Base-by-base conservation (phyloP, 2,329 filamentous ascomycete species). In the Fusarium tjaetaba region DNA sequence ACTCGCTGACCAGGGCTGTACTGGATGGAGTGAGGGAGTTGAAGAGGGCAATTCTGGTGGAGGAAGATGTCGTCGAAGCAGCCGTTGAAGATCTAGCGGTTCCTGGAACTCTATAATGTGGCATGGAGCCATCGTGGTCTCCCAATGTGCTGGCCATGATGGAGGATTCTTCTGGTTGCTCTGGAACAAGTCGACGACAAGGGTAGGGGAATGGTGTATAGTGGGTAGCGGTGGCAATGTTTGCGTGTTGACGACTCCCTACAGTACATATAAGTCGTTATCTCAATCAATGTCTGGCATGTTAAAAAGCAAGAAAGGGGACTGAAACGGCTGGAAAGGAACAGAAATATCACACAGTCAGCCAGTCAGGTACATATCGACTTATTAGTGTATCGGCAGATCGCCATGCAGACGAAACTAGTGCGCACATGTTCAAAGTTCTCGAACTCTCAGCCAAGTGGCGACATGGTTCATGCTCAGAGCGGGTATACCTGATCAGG, bases 1-100 rank as follows among this genome's bases (percentile, higher is more conserved):
- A 73, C 43, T 73, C 71, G 61, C 71, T 73, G 26, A 73, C 71
- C n/a, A 73, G 45, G 42, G 70, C 68, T 52, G 71, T 73, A 30
- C 70, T 71, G 41, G 70, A 63, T 30, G 71, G 71, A 11, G 68
- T 73, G 28, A 71, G 71, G 43, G 66, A 65, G 48, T 70, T 70
- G 45, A 70, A 71, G 18, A 71, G 71, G 24, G 62, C 71, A 30
- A 70, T 65, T 30, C 71, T 73, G 49, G 66, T 68, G 30, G 61
- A 71, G 49, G 71, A 70, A 28, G 66, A 67, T 5, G 66, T 62
- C 41, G 68, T 73, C 36, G 68, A 71, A 22, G 67, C 68, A 26
- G 68, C 68, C n/a, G 68, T 71, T 42, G 68, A 71, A 26, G 68
- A 71, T 14, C 68, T 57, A 22, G 68, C 55, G 24, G 68, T 70